phyloP scores from a whole-genome alignment of 2,329 filamentous ascomycete genomes.

The Cercospora brassicicola region DNA sequence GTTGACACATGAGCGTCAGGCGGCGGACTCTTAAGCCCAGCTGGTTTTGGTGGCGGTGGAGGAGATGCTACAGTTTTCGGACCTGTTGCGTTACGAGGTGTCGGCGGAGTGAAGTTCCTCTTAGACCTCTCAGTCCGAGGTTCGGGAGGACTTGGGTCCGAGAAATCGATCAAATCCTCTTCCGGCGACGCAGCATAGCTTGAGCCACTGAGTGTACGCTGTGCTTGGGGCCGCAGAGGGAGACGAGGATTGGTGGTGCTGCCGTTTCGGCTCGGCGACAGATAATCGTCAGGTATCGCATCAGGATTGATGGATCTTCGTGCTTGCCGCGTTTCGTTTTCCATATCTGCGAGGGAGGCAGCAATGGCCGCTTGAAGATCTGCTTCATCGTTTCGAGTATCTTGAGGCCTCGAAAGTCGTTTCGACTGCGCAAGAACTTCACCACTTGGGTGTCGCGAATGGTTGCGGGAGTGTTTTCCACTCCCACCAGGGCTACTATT shows the following conservation, averaged over 20 bases:
- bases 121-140: conserved; percentile 29
- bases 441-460: conserved; percentile 35
- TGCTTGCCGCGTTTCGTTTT: conserved; percentile 40
- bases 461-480: conserved; percentile 32
- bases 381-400: conserved; percentile 49
- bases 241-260: conserved; percentile 5
- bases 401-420: conserved; percentile 35
- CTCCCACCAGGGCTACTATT: conserved; percentile 44
- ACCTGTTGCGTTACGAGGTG: neutral
- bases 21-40: conserved; percentile 44
- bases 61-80: conserved; percentile 31
- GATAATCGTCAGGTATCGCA: conserved; percentile 25
- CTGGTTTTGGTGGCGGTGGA: conserved; percentile 40
- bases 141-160: conserved; percentile 39
- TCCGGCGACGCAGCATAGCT: conserved; percentile 27
- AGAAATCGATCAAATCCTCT: conserved; percentile 51
- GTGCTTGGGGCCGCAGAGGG: neutral
- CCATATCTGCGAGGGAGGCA: conserved; percentile 49
- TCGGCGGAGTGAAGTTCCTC: conserved; percentile 7
- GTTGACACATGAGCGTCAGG: conserved; percentile 28
- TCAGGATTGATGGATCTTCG: conserved; percentile 42
- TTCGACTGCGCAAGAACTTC: conserved; percentile 38
- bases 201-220: neutral
- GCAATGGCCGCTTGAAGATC: conserved; percentile 51
- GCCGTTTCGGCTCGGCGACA: conserved; percentile 1